phyloP scores from a whole-genome alignment of 2,329 filamentous ascomycete genomes.

The Colletotrichum lini region DNA sequence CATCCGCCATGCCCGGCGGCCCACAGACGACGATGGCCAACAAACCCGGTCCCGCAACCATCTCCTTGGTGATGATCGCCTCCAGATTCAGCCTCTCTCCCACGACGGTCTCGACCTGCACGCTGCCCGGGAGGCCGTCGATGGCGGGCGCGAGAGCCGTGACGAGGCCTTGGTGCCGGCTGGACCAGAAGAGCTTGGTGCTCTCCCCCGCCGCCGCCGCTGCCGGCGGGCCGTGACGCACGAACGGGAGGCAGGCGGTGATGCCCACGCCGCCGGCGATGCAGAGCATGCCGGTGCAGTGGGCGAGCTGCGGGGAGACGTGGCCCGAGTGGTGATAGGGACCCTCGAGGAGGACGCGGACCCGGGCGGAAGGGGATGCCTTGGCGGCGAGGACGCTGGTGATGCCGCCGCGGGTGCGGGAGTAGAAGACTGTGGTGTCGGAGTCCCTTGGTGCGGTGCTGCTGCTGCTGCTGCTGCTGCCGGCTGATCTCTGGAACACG shows the following conservation, averaged over 20 bases:
- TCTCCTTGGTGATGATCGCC: conserved; percentile 1
- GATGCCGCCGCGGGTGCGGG: conserved; percentile 3
- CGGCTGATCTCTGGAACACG: neutral
- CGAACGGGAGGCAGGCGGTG: conserved; percentile 25
- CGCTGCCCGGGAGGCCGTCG: conserved; percentile 16
- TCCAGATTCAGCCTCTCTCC: conserved; percentile 31
- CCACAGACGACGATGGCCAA: conserved; percentile 42
- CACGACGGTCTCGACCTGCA: conserved; percentile 28
- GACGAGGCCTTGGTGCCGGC: conserved; percentile 17
- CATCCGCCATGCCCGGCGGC: conserved; percentile 43
- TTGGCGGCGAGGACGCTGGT: conserved; percentile 10
- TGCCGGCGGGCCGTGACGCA: neutral
- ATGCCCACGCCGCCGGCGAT: conserved; percentile 32
- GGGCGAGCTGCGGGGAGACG: conserved; percentile 6
- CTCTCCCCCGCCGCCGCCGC: neutral
- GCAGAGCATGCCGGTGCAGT: conserved; percentile 31
- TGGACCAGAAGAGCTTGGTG: conserved; percentile 24
- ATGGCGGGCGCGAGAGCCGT: conserved; percentile 13
- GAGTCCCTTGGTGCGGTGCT: neutral
- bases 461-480: no score
- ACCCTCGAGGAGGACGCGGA: conserved; percentile 18
- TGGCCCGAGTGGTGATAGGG: conserved; percentile 23
- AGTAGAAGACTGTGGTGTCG: conserved; percentile 8
- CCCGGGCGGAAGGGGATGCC: conserved; percentile 5
- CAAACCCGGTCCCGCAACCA: neutral